Evolutionary conservation across 2,329 filamentous ascomycete genomes (phyloP), one percentile per base, ranked within the genome.

Genomic region (Harringtonia aguacate): DNA sequence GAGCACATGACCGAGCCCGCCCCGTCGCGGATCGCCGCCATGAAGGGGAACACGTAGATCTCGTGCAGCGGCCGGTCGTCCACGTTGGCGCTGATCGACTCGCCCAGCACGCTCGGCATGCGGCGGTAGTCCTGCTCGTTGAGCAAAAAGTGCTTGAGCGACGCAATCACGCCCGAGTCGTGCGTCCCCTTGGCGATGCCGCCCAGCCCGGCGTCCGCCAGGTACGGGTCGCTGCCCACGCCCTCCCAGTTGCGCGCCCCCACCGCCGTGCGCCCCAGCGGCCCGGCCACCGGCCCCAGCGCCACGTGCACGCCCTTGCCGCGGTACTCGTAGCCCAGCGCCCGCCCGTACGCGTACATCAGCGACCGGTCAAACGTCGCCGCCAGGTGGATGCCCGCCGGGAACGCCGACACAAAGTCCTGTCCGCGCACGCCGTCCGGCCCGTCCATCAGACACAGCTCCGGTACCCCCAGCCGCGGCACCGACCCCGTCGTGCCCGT

Each of bases 251-350:
- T 63, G 27, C 79, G 67, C 13, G 82, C 82, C 22, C 79, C 79
- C 51, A 77, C 73, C 5, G 77, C 73, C 38, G 71, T 66, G 46
- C 81, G 73, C 24, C 83, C 83, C 21, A 86, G 61, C 4, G 82
- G 80, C 1, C 82, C 81, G 6, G 60, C 58, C 2, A 64, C 60
- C 2, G 64, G 67, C 2, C 84, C 85, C 6, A 90, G 69, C 55
- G 80, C 77, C 14, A 87, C 70, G 56, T 89, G 81, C 28, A 86
- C 70, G 44, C 85, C 85, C 61, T 89, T 89, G 42, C 65, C 78
- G 45, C 69, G 71, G 56, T 85, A 81, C 57, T 90, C 85, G 30
- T 69, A 64, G 6, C 83, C 85, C 73, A 90, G 82, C 39, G 80
- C 79, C 47, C 73, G 63, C 24, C 82, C 85, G 36, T 84, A 74